Percentiles rank a stretch among this genome's conserved stretches.
Conservation (phyloP, 1,284 basidiomycete species). For the Tilletia walkeri region DNA sequence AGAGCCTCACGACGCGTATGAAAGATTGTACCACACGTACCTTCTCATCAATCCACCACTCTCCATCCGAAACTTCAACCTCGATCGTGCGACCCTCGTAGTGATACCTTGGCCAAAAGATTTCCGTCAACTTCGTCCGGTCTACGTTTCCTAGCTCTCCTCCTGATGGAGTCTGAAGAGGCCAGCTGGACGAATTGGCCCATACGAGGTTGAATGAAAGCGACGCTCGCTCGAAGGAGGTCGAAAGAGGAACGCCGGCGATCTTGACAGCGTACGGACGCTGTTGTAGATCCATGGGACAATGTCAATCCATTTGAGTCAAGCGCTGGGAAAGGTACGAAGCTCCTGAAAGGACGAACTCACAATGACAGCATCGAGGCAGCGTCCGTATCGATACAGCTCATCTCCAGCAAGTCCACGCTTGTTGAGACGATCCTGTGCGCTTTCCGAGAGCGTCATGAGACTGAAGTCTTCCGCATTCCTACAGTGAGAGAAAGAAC, state of each 20-base stretch:
- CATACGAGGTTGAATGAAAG: slow-evolving; percentile 19
- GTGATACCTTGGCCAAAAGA: slow-evolving; percentile 27
- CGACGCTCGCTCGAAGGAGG: slow-evolving; percentile 8
- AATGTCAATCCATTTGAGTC: not conserved
- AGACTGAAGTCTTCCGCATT: slow-evolving; percentile 69
- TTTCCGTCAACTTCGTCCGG: slow-evolving; percentile 30
- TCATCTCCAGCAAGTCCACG: slow-evolving; percentile 59
- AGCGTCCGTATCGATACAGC: slow-evolving; percentile 76
- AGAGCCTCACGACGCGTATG: no score
- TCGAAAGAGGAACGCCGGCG: slow-evolving; percentile 22
- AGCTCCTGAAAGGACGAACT: no score
- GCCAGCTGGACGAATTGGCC: slow-evolving; percentile 11
- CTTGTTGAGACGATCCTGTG: slow-evolving; percentile 24
- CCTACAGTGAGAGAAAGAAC: slow-evolving; percentile 63
- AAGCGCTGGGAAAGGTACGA: not conserved
- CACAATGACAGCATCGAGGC: slow-evolving; percentile 66
- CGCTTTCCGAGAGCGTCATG: slow-evolving; percentile 73
- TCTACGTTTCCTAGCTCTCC: not conserved
- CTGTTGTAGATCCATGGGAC: not conserved
- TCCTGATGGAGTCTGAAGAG: not conserved
- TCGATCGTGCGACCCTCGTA: slow-evolving; percentile 17
- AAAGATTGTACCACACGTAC: not conserved
- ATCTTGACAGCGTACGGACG: slow-evolving; percentile 28
- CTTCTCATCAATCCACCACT: slow-evolving; percentile 24
- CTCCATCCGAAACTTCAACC: slow-evolving; percentile 29